Base-by-base conservation (phyloP, 2,329 filamentous ascomycete genomes). In the Colletotrichum chlorophyti region DNA sequence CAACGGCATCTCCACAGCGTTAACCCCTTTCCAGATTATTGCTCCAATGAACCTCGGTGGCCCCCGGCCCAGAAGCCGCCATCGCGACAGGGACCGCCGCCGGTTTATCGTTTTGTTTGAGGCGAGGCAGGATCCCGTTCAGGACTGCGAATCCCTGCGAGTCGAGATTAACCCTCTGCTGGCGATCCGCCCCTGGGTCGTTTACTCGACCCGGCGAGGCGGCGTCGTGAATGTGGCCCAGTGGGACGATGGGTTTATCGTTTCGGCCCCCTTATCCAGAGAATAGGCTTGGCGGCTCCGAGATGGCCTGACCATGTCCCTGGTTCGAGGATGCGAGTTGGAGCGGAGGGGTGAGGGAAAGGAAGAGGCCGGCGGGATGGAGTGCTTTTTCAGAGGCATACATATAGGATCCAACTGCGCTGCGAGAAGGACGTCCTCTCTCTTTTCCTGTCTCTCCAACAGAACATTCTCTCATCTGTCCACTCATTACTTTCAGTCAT, bases 401-500 rank as follows among this genome's bases (percentile, higher is more conserved):
- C 54, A 58, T 59, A 59, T 59, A 59, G 29, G 26, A 31, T 21
- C 31, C 14, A 26, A 26, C 21, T 23, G 32, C 55, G 35, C 35
- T 26, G 12, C 6, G 6, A 5, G 9, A 26, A 5, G 8, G 10
- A 9, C 8, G 17, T 17, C 6, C 9, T 4, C 23, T 45, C 29
- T 43, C 21, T 21, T 12, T 3, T 27, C 17, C 17, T 43, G 35
- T 21, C 42, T 55, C 55, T 49, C 38, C 37, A 59, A 38, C 55
- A 59, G 55, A 35, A 31, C 55, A 59, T 50, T 54, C 55, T 48
- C 50, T 55, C 55, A 54, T 55, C 55, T 49, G 43, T 55, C 55
- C 55, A 59, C 50, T 59, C 55, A 42, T 59, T 59, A 54, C 37
- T 40, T 54, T 55, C 55, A 54, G 42, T 55, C 50, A 42, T 54